Evolutionary conservation across 2,329 filamentous ascomycete genomes (phyloP), one percentile per base, ranked within the genome.

Genomic region (Neopestalotiopsis sp.): DNA sequence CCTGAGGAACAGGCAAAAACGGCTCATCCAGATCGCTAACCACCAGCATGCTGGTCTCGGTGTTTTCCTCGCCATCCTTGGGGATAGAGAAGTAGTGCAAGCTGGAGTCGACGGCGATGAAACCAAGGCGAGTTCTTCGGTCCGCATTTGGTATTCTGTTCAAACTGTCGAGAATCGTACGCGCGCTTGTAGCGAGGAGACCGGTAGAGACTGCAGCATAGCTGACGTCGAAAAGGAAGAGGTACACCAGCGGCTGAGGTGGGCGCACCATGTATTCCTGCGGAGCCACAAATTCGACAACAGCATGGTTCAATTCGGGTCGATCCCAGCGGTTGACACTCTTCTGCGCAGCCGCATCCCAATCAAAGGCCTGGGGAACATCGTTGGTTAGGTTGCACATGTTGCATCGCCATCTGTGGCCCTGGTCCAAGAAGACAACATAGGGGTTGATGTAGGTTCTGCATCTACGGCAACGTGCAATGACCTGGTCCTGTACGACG

Each of bases 211-310:
- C 93, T 40, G 95, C 91, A 13, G 94, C 90, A 76, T 94, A 97
- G 85, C 94, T 97, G 72, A 98, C 95, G 76, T 98, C 95, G 77
- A 98, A 94, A 75, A 97, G 86, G 87, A 98, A 98, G 14, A 98
- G 88, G 79, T 98, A 98, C 53, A 98, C 95, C 53, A 98, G 86
- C 53, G 96, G 96, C 81, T 97, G 95, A 59, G 96, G 96, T 68
- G 96, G 95, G 70, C 96, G 92, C 45, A 99, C 96, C 96, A 99
- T 99, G 83, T 99, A 99, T 82, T 99, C 96, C 81, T 99, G 96
- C 2, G 96, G 96, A 13, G 96, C 96, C 73, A 99, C 93, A 78
- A 98, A 99, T 78, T 99, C 96, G 70, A 97, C 95, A 45, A 98
- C 94, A n/a, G 94, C 89, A 79, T 98, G 92, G 83, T 99, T 99